These are phyloP conservation scores for Symbiotaphrina buchneri DNA, from an alignment of 495 filamentous ascomycete genomes.

Conservation along the genomic window DNA sequence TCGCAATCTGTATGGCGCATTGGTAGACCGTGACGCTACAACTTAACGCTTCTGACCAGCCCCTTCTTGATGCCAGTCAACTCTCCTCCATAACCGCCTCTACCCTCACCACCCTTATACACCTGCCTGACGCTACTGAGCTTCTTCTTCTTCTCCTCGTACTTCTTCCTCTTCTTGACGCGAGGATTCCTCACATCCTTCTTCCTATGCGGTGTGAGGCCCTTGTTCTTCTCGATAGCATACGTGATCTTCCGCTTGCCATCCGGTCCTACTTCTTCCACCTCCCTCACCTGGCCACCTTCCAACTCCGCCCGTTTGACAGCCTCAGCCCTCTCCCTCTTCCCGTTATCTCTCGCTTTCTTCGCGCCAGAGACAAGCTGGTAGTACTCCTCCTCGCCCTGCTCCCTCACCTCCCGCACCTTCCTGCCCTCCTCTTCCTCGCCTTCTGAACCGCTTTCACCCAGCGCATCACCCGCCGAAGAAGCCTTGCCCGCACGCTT, in stretches of 20 bases:
- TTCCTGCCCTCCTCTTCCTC: constrained; percentile 12
- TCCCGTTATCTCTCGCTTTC: constrained; percentile 24
- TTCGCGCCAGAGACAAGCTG: no score
- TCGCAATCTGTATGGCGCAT: no score
- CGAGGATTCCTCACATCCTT: constrained; percentile 87
- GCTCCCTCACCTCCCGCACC: no score
- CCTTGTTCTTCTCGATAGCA: constrained; percentile 93
- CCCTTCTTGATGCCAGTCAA: constrained; percentile 87
- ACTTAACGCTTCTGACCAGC: constrained; percentile 80
- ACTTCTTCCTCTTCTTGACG: constrained; percentile 95
- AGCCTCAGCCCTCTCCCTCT: constrained; percentile 24
- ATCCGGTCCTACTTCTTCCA: constrained; percentile 40
- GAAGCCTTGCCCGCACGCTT: constrained; percentile 26
- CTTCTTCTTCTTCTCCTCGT: constrained; percentile 88
- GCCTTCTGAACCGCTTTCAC: constrained; percentile 20
- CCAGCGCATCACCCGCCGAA: constrained; percentile 32
- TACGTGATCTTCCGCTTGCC: constrained; percentile 82
- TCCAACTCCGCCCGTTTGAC: constrained; percentile 26
- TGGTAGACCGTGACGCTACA: no score
- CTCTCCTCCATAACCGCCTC: constrained; percentile 79
- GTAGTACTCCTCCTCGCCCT: no score
- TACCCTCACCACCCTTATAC: constrained; percentile 73
- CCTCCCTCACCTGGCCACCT: constrained; percentile 30
- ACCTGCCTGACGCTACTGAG: constrained; percentile 56
- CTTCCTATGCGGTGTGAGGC: constrained; percentile 65